Evolutionary conservation across 768 basidiomycete genomes (phyloP).

Genomic region (Tulasnella sp.): DNA sequence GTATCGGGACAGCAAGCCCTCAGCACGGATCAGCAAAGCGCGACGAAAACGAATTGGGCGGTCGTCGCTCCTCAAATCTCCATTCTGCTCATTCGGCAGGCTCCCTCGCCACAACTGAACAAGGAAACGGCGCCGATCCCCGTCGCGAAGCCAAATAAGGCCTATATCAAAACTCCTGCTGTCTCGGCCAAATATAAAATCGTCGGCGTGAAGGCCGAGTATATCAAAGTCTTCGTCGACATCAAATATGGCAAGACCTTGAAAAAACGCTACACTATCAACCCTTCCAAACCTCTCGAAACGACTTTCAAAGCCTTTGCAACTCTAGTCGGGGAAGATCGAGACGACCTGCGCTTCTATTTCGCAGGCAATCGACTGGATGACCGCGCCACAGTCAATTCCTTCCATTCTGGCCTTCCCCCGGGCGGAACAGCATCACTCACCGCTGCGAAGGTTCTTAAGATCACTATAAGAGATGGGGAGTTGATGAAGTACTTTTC

Average conservation of each 20-base stretch:
- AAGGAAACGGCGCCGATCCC: background rate
- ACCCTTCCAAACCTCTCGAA: background rate
- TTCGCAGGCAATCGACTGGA: background rate
- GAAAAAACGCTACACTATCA: background rate
- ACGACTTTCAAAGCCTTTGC: background rate
- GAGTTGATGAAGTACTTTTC: background rate
- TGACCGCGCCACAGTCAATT: background rate
- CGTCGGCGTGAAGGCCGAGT: background rate
- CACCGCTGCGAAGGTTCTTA: background rate
- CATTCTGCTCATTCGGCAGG: background rate
- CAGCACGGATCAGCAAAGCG: background rate
- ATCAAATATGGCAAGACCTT: background rate
- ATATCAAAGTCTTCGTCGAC: background rate
- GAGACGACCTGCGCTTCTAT: background rate
- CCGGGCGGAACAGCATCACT: background rate
- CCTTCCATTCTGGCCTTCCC: background rate
- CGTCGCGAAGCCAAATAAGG: background rate
- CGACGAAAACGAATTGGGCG: conserved; percentile 5
- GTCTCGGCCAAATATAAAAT: background rate
- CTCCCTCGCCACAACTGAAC: background rate
- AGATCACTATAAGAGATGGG: background rate
- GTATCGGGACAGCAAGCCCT: too few relatives aligned
- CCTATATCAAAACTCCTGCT: background rate
- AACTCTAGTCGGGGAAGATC: background rate
- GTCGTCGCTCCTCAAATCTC: background rate